These are phyloP conservation scores for Ceratobasidium sp. DNA, from an alignment of 1,284 basidiomycete genomes.

Conservation along the genomic window DNA sequence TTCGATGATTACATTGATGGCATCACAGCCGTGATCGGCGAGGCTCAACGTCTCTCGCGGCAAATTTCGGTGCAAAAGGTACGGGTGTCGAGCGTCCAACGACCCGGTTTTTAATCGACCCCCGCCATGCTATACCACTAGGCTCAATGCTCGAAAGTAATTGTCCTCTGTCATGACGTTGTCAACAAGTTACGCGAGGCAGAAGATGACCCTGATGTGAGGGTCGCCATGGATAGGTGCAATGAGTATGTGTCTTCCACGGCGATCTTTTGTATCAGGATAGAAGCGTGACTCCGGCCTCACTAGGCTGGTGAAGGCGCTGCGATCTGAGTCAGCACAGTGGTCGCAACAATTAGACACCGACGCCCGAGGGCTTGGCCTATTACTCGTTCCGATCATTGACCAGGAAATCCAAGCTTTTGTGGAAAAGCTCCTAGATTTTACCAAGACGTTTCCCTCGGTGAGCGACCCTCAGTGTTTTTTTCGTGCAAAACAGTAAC, in stretches of 20 bases:
- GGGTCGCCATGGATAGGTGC: not conserved
- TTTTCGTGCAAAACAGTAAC: not conserved
- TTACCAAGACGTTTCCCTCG: not conserved
- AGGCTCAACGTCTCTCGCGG: slow-evolving; percentile 4
- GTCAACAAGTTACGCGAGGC: slow-evolving; percentile 22
- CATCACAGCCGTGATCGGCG: slow-evolving; percentile 6
- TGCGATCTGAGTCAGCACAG: not conserved
- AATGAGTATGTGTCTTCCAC: not conserved
- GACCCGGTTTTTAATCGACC: too few species aligned
- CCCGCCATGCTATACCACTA: not conserved
- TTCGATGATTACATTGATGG: slow-evolving; percentile 17
- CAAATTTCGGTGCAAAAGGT: slow-evolving; percentile 24
- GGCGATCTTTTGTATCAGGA: not conserved
- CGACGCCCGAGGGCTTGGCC: not conserved
- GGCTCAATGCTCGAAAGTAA: slow-evolving; percentile 21
- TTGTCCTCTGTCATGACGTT: slow-evolving; percentile 16
- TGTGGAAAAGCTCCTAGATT: not conserved
- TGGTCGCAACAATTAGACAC: not conserved
- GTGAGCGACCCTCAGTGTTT: not conserved
- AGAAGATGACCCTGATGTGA: slow-evolving; percentile 6
- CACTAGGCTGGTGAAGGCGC: not conserved
- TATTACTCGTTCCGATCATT: not conserved
- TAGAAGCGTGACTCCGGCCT: not conserved
- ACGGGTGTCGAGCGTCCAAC: not conserved
- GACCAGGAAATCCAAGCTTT: not conserved